These are phyloP conservation scores for Boletellus ananiceps DNA, from an alignment of 768 basidiomycete genomes.

Conservation along the genomic window DNA sequence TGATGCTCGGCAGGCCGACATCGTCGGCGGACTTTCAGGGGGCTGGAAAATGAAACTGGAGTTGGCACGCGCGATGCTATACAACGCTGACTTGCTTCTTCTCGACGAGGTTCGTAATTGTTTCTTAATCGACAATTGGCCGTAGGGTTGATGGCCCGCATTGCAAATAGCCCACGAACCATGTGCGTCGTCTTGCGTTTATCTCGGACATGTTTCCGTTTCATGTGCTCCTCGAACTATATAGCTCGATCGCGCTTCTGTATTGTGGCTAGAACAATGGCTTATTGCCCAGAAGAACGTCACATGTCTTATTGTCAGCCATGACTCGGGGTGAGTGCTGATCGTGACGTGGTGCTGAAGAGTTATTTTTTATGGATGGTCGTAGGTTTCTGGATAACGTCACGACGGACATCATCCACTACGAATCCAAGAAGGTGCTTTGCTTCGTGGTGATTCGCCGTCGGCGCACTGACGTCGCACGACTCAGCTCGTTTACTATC, in stretches of 20 bases:
- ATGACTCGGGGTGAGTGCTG: conserved; percentile 86
- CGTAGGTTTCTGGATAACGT: conserved; percentile 87
- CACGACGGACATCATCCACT: conserved; percentile 96
- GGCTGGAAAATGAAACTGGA: conserved; percentile 99
- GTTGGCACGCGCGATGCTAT: conserved; percentile 92
- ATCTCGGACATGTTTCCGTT: conserved; percentile 13
- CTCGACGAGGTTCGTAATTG: conserved; percentile 67
- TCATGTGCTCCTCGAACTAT: conserved; percentile 17
- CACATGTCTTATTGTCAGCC: conserved; percentile 91
- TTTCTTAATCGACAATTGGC: conserved; percentile 19
- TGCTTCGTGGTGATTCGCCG: conserved; percentile 14
- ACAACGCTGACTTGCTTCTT: conserved; percentile 82
- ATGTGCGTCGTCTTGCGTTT: conserved; percentile 48
- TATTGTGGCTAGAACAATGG: conserved; percentile 90
- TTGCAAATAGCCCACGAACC: conserved; percentile 74
- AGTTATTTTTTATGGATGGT: conserved; percentile 1
- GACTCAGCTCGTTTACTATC: conserved; percentile 82
- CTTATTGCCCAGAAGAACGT: conserved; percentile 75
- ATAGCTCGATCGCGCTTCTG: conserved; percentile 82
- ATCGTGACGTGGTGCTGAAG: conserved; percentile 5
- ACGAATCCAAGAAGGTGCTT: conserved; percentile 83
- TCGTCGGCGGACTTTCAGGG: conserved; percentile 87
- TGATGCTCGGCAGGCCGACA: conserved; percentile 75
- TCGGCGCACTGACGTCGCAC: conserved; percentile 11
- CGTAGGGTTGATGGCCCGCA: conserved; percentile 21